Percentiles rank a stretch among this genome's conserved stretches.
These are phyloP conservation scores for Triticum monococcum DNA, from an alignment of 176 grass and related monocot genomes.

Conservation along the genomic window DNA sequence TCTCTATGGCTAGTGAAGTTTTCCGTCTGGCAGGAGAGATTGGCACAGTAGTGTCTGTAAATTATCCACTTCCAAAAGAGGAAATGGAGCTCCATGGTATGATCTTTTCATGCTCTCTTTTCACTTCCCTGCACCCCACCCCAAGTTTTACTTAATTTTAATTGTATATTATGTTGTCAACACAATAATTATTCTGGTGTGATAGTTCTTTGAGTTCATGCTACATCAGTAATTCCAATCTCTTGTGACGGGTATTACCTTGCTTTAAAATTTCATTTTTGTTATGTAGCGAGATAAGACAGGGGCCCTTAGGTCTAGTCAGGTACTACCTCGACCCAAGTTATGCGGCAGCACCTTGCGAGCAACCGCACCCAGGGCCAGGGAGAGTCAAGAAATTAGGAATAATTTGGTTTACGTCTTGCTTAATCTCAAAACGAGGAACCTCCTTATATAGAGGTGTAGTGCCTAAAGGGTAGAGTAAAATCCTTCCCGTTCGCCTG, in stretches of 20 bases:
- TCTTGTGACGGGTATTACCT: not conserved
- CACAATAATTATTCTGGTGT: not conserved
- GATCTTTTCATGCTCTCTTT: conserved; percentile 9
- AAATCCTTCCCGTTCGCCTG: not conserved
- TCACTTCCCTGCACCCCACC: not conserved
- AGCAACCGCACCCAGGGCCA: not conserved
- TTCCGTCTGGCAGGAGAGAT: conserved; percentile 71
- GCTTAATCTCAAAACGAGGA: not conserved
- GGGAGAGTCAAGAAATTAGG: not conserved
- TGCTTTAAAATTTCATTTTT: not conserved
- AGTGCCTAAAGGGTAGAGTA: not conserved
- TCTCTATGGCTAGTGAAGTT: conserved; percentile 68
- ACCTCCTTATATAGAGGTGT: not conserved
- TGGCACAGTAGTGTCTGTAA: conserved; percentile 72
- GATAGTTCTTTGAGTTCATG: conserved; percentile 4
- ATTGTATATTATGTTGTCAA: conserved; percentile 2
- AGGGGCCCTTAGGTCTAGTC: not conserved
- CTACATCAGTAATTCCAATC: not conserved
- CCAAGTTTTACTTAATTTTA: not conserved
- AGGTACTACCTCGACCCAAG: not conserved
- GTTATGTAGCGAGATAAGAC: not conserved
- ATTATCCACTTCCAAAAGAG: conserved; percentile 75
- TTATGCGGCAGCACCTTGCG: not conserved
- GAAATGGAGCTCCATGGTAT: conserved; percentile 78
- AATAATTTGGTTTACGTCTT: not conserved